These are phyloP conservation scores for Aspergillus sparsus DNA, from an alignment of 495 filamentous ascomycete species.

Conservation along the genomic window DNA sequence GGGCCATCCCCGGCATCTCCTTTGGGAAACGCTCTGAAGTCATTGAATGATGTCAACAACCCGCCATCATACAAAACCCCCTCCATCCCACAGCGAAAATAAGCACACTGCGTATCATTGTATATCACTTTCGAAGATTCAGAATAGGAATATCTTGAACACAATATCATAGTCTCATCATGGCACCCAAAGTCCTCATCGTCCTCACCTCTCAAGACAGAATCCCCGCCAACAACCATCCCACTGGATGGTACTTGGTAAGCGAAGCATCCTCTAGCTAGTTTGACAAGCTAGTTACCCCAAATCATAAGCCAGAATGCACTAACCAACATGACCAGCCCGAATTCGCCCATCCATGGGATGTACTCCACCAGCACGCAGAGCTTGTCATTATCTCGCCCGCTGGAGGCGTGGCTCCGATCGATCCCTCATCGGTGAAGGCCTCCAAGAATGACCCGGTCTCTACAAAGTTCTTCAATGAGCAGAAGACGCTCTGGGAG, in stretches of 20 bases:
- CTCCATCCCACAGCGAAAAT: too few species aligned
- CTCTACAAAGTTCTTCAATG: constrained; percentile 53
- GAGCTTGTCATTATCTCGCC: constrained; percentile 66
- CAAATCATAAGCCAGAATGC: neutral
- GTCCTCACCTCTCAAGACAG: constrained; percentile 62
- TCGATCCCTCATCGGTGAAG: constrained; percentile 66
- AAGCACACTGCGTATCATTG: neutral
- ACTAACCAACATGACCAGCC: constrained; percentile 43
- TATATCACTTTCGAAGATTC: too few species aligned
- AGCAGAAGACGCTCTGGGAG: constrained; percentile 60
- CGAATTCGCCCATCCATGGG: constrained; percentile 71
- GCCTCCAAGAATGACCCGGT: constrained; percentile 56
- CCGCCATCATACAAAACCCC: neutral
- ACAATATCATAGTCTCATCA: constrained; percentile 3
- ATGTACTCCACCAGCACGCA: constrained; percentile 56
- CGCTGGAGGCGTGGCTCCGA: constrained; percentile 63
- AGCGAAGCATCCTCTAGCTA: neutral
- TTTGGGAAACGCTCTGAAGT: neutral
- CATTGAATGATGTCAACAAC: neutral
- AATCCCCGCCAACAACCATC: constrained; percentile 51
- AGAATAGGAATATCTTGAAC: neutral
- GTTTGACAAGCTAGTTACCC: neutral
- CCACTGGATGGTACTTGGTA: constrained; percentile 68
- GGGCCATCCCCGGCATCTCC: neutral
- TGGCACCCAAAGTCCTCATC: constrained; percentile 61